Conservation (phyloP, 306 rosid species). For the Coriaria nepalensis region DNA sequence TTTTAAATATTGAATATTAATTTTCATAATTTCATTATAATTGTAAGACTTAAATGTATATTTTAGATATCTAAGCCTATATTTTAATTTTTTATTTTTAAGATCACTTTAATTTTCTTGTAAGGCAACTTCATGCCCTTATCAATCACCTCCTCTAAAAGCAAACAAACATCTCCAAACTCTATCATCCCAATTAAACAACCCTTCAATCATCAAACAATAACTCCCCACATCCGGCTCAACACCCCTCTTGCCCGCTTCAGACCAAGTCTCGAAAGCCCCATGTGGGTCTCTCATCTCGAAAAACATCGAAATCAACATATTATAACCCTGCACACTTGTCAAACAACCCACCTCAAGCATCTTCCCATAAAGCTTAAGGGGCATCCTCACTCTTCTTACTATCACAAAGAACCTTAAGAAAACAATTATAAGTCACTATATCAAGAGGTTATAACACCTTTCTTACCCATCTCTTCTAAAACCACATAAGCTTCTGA, state of each 20-base stretch:
- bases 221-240: slow-evolving; percentile 43
- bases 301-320: slow-evolving; percentile 75
- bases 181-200: slow-evolving; percentile 43
- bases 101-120: no score
- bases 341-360: slow-evolving; percentile 51
- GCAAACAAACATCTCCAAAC: slow-evolving; percentile 49
- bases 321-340: slow-evolving; percentile 74
- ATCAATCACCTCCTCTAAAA: slow-evolving; percentile 63
- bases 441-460: slow-evolving; percentile 85
- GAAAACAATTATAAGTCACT: slow-evolving; percentile 81
- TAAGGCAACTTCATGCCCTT: slow-evolving; percentile 65
- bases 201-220: slow-evolving; percentile 78
- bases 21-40: no score
- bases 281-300: slow-evolving; percentile 60
- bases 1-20: no score
- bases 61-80: no score
- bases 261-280: slow-evolving; percentile 73
- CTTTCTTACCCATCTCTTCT: slow-evolving; percentile 91
- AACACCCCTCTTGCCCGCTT: slow-evolving; percentile 54
- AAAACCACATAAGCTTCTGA: slow-evolving; percentile 68
- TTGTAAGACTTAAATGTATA: no score
- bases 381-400: slow-evolving; percentile 63
- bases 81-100: no score
- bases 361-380: slow-evolving; percentile 52
- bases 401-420: slow-evolving; percentile 71